Percentiles rank a stretch among this genome's conserved stretches.
These are phyloP conservation scores for Dioscorea alata DNA, from an alignment of 106 monocot species.

Conservation along the genomic window DNA sequence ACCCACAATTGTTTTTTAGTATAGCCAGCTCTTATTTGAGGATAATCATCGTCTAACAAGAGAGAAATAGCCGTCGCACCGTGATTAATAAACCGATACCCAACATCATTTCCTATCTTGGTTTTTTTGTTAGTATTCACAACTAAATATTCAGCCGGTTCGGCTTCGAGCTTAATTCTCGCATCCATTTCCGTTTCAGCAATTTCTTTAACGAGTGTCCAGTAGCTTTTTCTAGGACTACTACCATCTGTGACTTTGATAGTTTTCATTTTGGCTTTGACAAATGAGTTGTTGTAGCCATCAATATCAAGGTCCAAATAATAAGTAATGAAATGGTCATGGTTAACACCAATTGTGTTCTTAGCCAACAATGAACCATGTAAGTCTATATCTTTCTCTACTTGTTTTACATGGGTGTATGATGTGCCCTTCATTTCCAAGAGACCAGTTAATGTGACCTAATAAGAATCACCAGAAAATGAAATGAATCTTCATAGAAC, in stretches of 20 bases:
- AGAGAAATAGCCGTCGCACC: conserved; percentile 23
- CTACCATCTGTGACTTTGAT: neutral
- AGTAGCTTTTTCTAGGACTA: conserved; percentile 54
- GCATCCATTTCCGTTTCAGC: conserved; percentile 50
- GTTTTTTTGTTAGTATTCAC: conserved; percentile 58
- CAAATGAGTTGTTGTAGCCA: conserved; percentile 53
- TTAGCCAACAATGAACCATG: conserved; percentile 44
- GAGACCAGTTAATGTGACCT: conserved; percentile 52
- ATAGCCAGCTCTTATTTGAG: conserved; percentile 45
- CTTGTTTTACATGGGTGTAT: conserved; percentile 40
- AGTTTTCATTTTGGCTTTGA: conserved; percentile 25
- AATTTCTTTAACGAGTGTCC: conserved; percentile 47
- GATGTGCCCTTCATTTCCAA: conserved; percentile 39
- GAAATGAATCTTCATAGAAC: too few relatives aligned
- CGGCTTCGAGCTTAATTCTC: conserved; percentile 15
- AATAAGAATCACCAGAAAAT: neutral
- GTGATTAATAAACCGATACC: conserved; percentile 35
- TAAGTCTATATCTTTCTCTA: conserved; percentile 18
- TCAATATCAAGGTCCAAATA: conserved; percentile 66
- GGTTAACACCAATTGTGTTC: conserved; percentile 51
- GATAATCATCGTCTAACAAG: conserved; percentile 50
- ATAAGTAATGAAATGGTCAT: conserved; percentile 69
- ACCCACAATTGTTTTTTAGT: conserved; percentile 69
- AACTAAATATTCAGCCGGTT: conserved; percentile 32
- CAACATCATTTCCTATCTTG: conserved; percentile 41